A percentile compares a stretch with the other conserved stretches of the same genome.
These are phyloP conservation scores for Ophiobolus disseminans DNA, from an alignment of 2,329 filamentous ascomycete genomes.

Conservation along the genomic window DNA sequence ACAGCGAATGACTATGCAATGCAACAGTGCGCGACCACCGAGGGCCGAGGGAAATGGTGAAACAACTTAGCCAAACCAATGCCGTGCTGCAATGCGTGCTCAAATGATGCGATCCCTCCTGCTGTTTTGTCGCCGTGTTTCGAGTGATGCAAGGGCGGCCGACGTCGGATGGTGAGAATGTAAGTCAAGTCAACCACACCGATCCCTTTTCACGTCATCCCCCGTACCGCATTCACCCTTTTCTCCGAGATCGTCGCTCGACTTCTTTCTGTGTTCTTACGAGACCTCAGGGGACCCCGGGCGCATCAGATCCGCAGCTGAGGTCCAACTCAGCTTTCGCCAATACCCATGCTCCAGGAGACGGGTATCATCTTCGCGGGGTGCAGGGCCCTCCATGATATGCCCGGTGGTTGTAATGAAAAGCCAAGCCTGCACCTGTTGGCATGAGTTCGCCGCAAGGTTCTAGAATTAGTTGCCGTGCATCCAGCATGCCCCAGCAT, in stretches of 20 bases:
- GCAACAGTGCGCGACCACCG: not conserved
- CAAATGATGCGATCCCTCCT: too few species aligned
- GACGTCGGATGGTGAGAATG: too few species aligned
- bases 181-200: too few species aligned
- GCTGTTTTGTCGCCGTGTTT: too few species aligned
- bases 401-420: conserved; percentile 7
- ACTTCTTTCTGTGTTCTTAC: not conserved
- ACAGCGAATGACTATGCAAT: not conserved
- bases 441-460: not conserved
- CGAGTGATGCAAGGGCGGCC: too few species aligned
- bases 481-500: conserved; percentile 45
- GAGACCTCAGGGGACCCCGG: not conserved
- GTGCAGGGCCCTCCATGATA: conserved; percentile 1
- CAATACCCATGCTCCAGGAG: not conserved
- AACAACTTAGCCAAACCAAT: not conserved
- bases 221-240: too few species aligned
- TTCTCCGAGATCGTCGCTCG: too few species aligned
- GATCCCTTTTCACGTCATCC: too few species aligned
- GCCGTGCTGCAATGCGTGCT: too few species aligned
- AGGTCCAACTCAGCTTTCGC: not conserved
- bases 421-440: not conserved
- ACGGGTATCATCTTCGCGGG: not conserved
- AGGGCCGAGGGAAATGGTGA: not conserved
- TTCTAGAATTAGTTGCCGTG: conserved; percentile 36
- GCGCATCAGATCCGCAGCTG: not conserved